Evolutionary conservation across 192 early-diverging fungal genomes (phyloP).

Genomic region (Rhizophagus clarus): DNA sequence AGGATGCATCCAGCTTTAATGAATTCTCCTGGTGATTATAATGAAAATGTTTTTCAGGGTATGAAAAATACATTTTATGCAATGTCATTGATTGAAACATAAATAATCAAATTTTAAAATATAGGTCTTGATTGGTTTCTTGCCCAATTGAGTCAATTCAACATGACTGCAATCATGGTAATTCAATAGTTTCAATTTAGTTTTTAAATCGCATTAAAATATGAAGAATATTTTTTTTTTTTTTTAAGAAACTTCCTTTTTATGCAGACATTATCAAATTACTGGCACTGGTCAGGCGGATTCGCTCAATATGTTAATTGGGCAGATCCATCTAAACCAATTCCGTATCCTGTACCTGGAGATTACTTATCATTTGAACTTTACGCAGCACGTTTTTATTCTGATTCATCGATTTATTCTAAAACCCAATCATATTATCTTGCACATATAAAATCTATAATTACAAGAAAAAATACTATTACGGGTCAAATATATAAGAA

Average conservation of each 20-base stretch:
- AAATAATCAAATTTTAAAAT: not conserved
- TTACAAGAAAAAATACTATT: conserved; percentile 49
- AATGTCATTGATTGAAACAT: not conserved
- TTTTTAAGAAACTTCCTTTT: not conserved
- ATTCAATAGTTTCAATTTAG: not conserved
- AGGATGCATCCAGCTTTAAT: conserved; percentile 63
- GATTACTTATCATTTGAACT: conserved; percentile 39
- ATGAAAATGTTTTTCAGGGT: conserved; percentile 58
- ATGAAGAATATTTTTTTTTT: conserved; percentile 13
- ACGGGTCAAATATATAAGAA: conserved; percentile 53
- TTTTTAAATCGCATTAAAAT: not conserved
- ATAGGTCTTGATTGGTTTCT: conserved; percentile 61
- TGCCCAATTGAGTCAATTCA: conserved; percentile 50
- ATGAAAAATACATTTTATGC: not conserved
- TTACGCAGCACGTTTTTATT: conserved; percentile 56
- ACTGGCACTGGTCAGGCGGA: conserved; percentile 76
- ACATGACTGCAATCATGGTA: conserved; percentile 58
- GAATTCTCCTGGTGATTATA: conserved; percentile 53
- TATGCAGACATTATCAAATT: conserved; percentile 56
- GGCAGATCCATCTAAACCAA: conserved; percentile 46
- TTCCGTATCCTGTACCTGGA: conserved; percentile 62
- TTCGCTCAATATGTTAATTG: conserved; percentile 65
- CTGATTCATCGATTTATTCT: conserved; percentile 34
- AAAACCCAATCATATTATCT: conserved; percentile 47
- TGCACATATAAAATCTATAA: conserved; percentile 47